Evolutionary conservation across 2,329 filamentous ascomycete genomes (phyloP), one percentile per base, ranked within the genome.

Genomic region (Calonectria fujianensis): DNA sequence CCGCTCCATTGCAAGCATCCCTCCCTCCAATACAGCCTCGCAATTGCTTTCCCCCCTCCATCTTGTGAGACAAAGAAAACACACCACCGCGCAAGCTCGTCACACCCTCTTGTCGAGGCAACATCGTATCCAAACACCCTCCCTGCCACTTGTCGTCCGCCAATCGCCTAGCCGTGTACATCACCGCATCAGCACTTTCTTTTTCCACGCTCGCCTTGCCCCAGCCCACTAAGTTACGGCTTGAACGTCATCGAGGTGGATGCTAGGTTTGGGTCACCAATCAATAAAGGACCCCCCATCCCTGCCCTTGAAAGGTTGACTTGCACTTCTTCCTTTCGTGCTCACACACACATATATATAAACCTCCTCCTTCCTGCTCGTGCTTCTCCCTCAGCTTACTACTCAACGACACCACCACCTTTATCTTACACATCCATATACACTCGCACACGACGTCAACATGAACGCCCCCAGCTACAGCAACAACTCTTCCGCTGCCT

Each of bases 381-480:
- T 65, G 29, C 20, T 37, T 35, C 24, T 37, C 35, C 31, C 39
- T 20, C 50, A 32, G 16, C 27, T 50, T 35, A 31, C 61, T 45
- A 29, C 61, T 48, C 16, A 32, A 48, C 27, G 27, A 65, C 61
- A 65, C 29, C 39, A 31, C 39, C 29, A 24, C 24, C 24, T 24
- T 32, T 50, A 41, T 70, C 63, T 70, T 69, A 69, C 37, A 51
- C 32, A 48, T 67, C 20, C 66, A 69, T 24, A 64, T 69, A 54
- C 67, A 74, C 69, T 73, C 70, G 45, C 48, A 78, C 57, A 73
- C 32, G 24, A 63, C 39, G 11, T 41, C 45, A 78, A 51, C 69
- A 78, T 86, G 83, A 81, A 87, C 78, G 83, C 85, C 73, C 80
- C 84, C 71, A 82, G 45, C n/a, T 73, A 84, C 57, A 82, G 81